phyloP scores from a whole-genome alignment of 2,329 filamentous ascomycete species.

The Clonostachys chloroleuca region DNA sequence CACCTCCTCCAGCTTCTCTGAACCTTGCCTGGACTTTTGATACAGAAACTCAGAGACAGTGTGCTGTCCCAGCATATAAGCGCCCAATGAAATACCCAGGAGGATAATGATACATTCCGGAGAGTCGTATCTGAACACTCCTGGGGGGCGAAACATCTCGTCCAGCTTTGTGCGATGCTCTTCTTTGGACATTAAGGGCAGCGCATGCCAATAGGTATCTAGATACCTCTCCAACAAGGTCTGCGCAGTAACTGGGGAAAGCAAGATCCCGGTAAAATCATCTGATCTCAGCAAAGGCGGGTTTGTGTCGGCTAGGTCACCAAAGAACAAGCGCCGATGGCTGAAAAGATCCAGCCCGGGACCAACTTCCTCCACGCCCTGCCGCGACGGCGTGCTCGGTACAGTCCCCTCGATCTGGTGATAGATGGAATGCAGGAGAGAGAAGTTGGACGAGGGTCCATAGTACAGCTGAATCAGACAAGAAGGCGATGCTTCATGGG shows the following conservation, averaged over 20 bases:
- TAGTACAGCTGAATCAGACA: constrained; percentile 39
- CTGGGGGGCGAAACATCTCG: constrained; percentile 21
- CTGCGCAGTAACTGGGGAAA: constrained; percentile 29
- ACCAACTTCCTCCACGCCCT: constrained; percentile 20
- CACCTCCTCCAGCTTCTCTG: constrained; percentile 29
- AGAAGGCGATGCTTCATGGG: constrained; percentile 36
- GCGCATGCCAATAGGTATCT: constrained; percentile 29
- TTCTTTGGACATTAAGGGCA: constrained; percentile 26
- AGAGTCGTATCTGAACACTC: constrained; percentile 21
- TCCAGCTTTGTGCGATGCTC: constrained; percentile 25
- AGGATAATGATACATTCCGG: constrained; percentile 28
- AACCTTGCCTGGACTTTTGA: constrained; percentile 32
- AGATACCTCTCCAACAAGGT: constrained; percentile 31
- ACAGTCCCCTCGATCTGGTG: constrained; percentile 21
- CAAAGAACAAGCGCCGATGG: constrained; percentile 20
- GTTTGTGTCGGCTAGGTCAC: constrained; percentile 26
- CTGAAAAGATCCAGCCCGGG: constrained; percentile 22
- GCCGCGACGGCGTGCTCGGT: constrained; percentile 11
- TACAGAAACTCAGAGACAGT: constrained; percentile 32
- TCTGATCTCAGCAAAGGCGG: constrained; percentile 13
- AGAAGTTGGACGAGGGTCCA: constrained; percentile 39
- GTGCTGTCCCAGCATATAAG: constrained; percentile 29
- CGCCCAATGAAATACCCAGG: constrained; percentile 26
- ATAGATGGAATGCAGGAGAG: constrained; percentile 26
- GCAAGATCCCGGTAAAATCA: constrained; percentile 21